Base-by-base conservation (phyloP, 1,139 yeast species). In the Blastobotrys petasosporus region DNA sequence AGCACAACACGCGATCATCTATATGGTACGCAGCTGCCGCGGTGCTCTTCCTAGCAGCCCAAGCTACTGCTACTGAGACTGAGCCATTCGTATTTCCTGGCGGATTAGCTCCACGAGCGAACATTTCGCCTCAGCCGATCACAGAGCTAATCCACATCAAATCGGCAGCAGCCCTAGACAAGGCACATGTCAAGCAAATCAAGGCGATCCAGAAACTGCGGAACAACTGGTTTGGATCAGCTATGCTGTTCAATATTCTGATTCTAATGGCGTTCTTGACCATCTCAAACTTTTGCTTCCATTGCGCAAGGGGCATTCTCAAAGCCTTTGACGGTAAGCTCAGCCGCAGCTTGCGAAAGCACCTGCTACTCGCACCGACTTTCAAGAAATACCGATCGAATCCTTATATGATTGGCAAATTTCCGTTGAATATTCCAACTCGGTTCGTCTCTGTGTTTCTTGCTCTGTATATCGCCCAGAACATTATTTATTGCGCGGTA, bases 381-480 rank as follows among this genome's bases (percentile, higher is more conserved):
- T 43, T 39, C 13, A 35, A 35, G 11, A 30, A 30, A 13, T 20
- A 39, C 15, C 48, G 45, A 20, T 45, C 51, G 6, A 25, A 31
- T 5, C 41, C 38, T 17, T 25, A 15, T 2, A 30, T 2, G 25
- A 20, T 20, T 20, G 25, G 25, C 2, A 13, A 4, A 10, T 35
- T 66, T 29, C 60, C 64, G 4, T 49, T 65, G 28, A 58, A 74
- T 35, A 61, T 80, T n/a, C 92, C 92, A 1, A 76, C 85, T 1
- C 71, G 88, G 51, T 64, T 73, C 41, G 88, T 80, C 61, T 59
- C 78, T 0, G 51, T 76, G 10, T 66, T 75, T 39, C 60, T 81
- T 10, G 48, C 64, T 11, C 67, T 75, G 5, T 77, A 74, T 58
- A 54, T 73, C 9, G 56, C 69, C 2, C 58, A 79, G 51, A 66